A percentile compares a stretch with the other conserved stretches of the same genome.
These are phyloP conservation scores for Toxoplasma gondii DNA, from an alignment of 169 alveolate genomes.

Conservation along the genomic window DNA sequence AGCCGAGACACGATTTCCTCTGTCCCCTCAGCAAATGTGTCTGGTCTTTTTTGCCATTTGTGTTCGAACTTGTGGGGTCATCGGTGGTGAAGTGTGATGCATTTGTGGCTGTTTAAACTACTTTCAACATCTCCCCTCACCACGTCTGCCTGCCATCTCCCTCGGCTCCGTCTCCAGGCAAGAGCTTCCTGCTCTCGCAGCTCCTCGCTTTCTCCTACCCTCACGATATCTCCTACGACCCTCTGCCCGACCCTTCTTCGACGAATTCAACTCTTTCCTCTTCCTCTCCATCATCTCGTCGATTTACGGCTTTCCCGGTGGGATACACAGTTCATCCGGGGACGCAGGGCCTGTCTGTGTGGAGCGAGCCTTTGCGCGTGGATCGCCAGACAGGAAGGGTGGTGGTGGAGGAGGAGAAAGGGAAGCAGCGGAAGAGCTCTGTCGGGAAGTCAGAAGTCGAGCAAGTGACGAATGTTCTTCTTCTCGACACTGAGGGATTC, in stretches of 20 bases:
- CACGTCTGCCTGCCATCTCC: too few relatives aligned
- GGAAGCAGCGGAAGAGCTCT: not conserved
- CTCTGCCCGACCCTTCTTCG: not conserved
- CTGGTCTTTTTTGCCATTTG: too few relatives aligned
- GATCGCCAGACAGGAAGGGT: slow-evolving; percentile 38
- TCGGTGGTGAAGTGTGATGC: too few relatives aligned
- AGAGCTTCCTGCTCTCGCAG: slow-evolving; percentile 77
- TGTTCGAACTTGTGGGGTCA: too few relatives aligned
- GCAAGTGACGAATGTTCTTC: slow-evolving; percentile 40
- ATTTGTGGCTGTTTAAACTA: too few relatives aligned
- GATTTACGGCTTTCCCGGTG: slow-evolving; percentile 42
- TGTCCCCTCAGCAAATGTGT: too few relatives aligned
- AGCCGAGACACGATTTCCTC: too few relatives aligned
- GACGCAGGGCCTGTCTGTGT: slow-evolving; percentile 57
- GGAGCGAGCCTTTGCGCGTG: slow-evolving; percentile 53
- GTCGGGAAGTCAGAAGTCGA: not conserved
- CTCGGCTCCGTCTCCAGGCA: slow-evolving; percentile 74
- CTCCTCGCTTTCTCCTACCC: slow-evolving; percentile 8
- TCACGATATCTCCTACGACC: not conserved
- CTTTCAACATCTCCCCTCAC: too few relatives aligned
- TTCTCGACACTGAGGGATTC: slow-evolving; percentile 69
- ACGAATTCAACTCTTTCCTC: not conserved
- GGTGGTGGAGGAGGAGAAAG: not conserved
- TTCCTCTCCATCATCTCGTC: not conserved
- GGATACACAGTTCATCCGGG: slow-evolving; percentile 68